Conservation (phyloP, 2,329 filamentous ascomycete species). For the Macrophomina tecta region DNA sequence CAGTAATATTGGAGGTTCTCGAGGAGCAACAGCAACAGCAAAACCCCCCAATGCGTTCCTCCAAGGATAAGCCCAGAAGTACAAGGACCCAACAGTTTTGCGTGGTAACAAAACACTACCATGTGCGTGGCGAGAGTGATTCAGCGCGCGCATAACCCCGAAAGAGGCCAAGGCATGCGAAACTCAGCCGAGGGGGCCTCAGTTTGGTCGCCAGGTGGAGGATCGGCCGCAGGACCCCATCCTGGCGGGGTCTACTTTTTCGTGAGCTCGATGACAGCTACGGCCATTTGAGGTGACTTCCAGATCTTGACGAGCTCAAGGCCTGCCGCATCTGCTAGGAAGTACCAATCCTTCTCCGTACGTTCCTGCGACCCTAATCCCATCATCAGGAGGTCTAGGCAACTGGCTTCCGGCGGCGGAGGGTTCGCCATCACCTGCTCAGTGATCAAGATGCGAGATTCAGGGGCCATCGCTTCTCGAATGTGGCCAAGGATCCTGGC, state of each 20-base stretch:
- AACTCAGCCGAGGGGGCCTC: no score
- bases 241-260: neutral
- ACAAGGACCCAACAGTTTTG: no score
- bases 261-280: conserved; percentile 9
- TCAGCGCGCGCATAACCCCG: no score
- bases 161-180: no score
- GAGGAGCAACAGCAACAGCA: no score
- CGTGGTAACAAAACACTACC: no score
- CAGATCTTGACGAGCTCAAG: conserved; percentile 17
- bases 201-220: no score
- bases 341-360: conserved; percentile 8
- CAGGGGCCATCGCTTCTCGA: conserved; percentile 40
- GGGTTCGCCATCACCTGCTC: conserved; percentile 35
- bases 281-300: neutral
- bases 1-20: no score
- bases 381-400: conserved; percentile 8
- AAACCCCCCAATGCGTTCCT: no score
- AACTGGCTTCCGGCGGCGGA: neutral
- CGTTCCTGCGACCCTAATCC: neutral
- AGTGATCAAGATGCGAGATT: conserved; percentile 51
- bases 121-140: no score
- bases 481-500: conserved; percentile 42
- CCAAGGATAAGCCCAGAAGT: no score
- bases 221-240: no score
- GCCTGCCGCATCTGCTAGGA: neutral